Base-by-base conservation (phyloP, 2,329 filamentous ascomycete species). In the Fusarium sororula region DNA sequence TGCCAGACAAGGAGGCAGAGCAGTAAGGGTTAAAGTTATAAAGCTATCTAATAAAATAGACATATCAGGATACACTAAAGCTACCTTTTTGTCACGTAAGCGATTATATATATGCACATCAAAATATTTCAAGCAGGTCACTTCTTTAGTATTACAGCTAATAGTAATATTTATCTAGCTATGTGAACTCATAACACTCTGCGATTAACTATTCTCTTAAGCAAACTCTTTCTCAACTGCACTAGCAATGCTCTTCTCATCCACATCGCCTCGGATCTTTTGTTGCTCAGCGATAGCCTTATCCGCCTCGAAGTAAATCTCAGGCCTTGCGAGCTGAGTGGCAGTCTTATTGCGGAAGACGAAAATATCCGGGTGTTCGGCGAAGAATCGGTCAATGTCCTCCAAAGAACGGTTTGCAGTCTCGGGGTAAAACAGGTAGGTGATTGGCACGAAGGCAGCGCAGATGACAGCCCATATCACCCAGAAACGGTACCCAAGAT, bases 111-210 rank as follows among this genome's bases (percentile, higher is more conserved):
- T 0, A 37, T 37, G 8, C 35, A 4, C 0, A 18, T 37, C 7
- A 37, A 18, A 18, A 37, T 3, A 9, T 37, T 37, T 37, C 0
- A 8, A 10, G 4, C 1, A 37, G 35, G 17, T 37, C 35, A 37
- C 3, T 17, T 37, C 35, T 37, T 37, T 37, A 0, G 35, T 9
- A 1, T 37, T 37, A 2, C 15, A 37, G 14, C 15, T 37, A 37
- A 0, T 3, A 17, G 15, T 37, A 17, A 17, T 37, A 37, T 37
- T 9, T 17, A n/a, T 32, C 4, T 17, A 10, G 7, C n/a, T 20
- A 0, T 20, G 4, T 35, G 3, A 2, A 20, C n/a, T 20, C 0
- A 35, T 11, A 5, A 2, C 17, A 14, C 3, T 24, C 8, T n/a
- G n/a, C 3, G 3, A 26, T 20, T 2, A 7, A 53, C 15, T 37